Evolutionary conservation across 2,329 filamentous ascomycete genomes (phyloP), one percentile per base, ranked within the genome.

Genomic region (Ophiocordyceps camponoti-floridani): DNA sequence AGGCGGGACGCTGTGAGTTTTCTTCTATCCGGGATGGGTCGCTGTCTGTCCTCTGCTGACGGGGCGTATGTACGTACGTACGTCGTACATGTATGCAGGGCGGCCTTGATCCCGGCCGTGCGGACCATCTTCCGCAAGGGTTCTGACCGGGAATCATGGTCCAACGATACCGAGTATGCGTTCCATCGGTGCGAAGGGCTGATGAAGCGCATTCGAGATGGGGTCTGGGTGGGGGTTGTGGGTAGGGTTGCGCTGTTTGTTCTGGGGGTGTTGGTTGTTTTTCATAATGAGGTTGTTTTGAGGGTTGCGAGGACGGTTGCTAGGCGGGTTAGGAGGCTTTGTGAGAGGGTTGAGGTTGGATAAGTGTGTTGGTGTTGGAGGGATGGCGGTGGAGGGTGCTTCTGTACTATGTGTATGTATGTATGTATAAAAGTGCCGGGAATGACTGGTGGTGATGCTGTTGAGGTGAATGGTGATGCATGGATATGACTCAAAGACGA

Each of bases 301-400:
- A 66, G 72, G 4, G 71, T 75, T 4, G 71, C 70, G 11, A 64
- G 62, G 52, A 75, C 72, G 4, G 56, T 73, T 16, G 61, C 64
- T 28, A 70, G 67, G 54, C 59, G 72, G 27, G 52, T 76, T 42
- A 70, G 66, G 58, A 62, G 62, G 42, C 62, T 77, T 8, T 57
- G 60, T 27, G 53, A 59, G 23, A 66, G 68, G 52, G 59, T 76
- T 14, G 68, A 75, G 53, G 53, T 61, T 1, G 69, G 68, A n/a
- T n/a, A n/a, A n/a, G 5, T 62, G 68, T 27, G 69, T 73, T 19
- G 59, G 40, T 67, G 13, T 55, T 77, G 16, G 60, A 65, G 31
- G 71, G 73, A 1, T 77, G 73, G 73, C 61, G 73, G 46, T 77
- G 73, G 73, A 59, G 71, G 43, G 62, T 77, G 18, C 48, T 77